Percentiles rank a stretch among this genome's conserved stretches.
Conservation (phyloP, 352 stramenopile species). For the Phytophthora sansomeana region DNA sequence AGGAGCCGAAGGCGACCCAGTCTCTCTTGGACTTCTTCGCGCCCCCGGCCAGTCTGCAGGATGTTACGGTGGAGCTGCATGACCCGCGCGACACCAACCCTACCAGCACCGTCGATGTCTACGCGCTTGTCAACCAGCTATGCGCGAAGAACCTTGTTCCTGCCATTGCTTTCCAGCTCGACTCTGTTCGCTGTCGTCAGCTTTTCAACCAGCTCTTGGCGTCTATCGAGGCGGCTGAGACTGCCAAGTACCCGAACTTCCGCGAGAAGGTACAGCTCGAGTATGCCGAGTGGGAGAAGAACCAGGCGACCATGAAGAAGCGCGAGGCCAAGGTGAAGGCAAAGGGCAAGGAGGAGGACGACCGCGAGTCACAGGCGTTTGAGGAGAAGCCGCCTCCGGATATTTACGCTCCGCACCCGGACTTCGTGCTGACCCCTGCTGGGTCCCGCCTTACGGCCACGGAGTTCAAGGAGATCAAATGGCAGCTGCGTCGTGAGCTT, state of each 20-base stretch:
- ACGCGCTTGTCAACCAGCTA: slow-evolving; percentile 75
- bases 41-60: slow-evolving; percentile 65
- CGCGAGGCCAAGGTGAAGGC: slow-evolving; percentile 94
- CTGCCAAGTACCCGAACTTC: slow-evolving; percentile 85
- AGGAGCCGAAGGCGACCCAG: slow-evolving; percentile 91
- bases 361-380: slow-evolving; percentile 83
- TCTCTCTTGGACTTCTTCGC: slow-evolving; percentile 85
- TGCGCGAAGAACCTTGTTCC: slow-evolving; percentile 68
- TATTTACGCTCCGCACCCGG: slow-evolving; percentile 97
- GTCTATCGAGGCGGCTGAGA: slow-evolving; percentile 80
- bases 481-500: slow-evolving; percentile 83
- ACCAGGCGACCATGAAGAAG: slow-evolving; percentile 92
- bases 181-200: slow-evolving; percentile 88
- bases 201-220: slow-evolving; percentile 83
- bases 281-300: slow-evolving; percentile 88
- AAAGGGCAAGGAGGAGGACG: slow-evolving; percentile 91
- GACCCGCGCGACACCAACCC: slow-evolving; percentile 59
- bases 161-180: slow-evolving; percentile 90
- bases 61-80: slow-evolving; percentile 62
- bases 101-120: slow-evolving; percentile 73
- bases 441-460: slow-evolving; percentile 95
- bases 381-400: slow-evolving; percentile 89
- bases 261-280: slow-evolving; percentile 95
- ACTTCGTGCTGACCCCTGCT: slow-evolving; percentile 96
- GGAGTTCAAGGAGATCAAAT: slow-evolving; percentile 92